These are phyloP conservation scores for Periconia digitata DNA, from an alignment of 2,329 filamentous ascomycete species.

Conservation along the genomic window DNA sequence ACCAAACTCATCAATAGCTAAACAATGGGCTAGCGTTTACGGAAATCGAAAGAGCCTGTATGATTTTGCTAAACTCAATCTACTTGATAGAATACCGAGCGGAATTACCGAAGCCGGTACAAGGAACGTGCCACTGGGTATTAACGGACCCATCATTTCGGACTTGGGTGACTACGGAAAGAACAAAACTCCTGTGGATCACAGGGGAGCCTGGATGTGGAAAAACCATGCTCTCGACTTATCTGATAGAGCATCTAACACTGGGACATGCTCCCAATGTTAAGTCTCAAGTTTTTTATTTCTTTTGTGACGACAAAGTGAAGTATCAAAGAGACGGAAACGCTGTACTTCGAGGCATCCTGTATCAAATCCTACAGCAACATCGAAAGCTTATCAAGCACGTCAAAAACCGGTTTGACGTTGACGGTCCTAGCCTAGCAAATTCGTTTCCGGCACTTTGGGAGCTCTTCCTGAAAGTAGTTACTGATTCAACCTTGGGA, in stretches of 20 bases:
- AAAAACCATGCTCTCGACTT: slow-evolving; percentile 42
- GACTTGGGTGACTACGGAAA: slow-evolving; percentile 31
- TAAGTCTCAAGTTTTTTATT: slow-evolving; percentile 26
- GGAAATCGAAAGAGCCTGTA: slow-evolving; percentile 36
- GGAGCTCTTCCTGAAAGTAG: slow-evolving; percentile 37
- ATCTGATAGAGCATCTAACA: slow-evolving; percentile 34
- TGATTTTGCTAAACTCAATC: slow-evolving; percentile 34
- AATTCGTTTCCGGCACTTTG: slow-evolving; percentile 41
- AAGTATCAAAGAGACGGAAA: slow-evolving; percentile 39
- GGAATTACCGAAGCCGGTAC: slow-evolving; percentile 29
- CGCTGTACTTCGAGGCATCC: slow-evolving; percentile 39
- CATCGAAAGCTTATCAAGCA: slow-evolving; percentile 38
- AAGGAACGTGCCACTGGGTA: slow-evolving; percentile 45
- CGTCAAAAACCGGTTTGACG: slow-evolving; percentile 33
- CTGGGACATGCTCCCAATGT: slow-evolving; percentile 4
- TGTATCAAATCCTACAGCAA: slow-evolving; percentile 39
- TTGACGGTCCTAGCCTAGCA: slow-evolving; percentile 33
- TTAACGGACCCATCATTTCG: slow-evolving; percentile 28
- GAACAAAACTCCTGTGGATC: slow-evolving; percentile 40
- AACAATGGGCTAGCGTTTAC: slow-evolving; percentile 30
- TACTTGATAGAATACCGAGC: slow-evolving; percentile 34
- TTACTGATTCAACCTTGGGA: slow-evolving; percentile 29
- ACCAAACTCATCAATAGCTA: slow-evolving; percentile 8
- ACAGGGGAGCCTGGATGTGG: slow-evolving; percentile 43
- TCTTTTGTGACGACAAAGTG: slow-evolving; percentile 43